Evolutionary conservation across 805 yeast genomes (phyloP).

Genomic region (Clavispora fructus): DNA sequence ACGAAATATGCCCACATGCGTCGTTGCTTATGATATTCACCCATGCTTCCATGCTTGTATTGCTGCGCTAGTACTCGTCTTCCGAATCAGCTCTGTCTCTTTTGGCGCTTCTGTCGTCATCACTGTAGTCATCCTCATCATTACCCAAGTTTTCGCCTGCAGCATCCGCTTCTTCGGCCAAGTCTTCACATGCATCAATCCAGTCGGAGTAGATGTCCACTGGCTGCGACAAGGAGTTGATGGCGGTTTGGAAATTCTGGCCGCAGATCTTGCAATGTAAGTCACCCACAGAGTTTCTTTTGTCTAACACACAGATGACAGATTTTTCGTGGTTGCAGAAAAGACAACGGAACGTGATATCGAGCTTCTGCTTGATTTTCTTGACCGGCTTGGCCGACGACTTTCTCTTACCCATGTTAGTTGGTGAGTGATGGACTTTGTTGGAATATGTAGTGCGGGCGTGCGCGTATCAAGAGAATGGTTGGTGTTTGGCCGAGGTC

Average conservation of each 20-base stretch:
- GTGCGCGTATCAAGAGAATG: neutral
- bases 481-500: too few species aligned
- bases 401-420: constrained; percentile 69
- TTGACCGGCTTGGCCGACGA: constrained; percentile 72
- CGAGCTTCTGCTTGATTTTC: constrained; percentile 70
- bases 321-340: constrained; percentile 95
- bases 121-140: constrained; percentile 28
- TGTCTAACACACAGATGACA: constrained; percentile 82
- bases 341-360: constrained; percentile 80
- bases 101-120: constrained; percentile 25
- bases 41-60: neutral
- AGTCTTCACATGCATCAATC: constrained; percentile 94
- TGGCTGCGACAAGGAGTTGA: constrained; percentile 80
- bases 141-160: constrained; percentile 20
- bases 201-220: constrained; percentile 95
- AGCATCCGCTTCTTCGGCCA: constrained; percentile 58
- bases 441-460: neutral
- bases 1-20: neutral
- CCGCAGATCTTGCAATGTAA: constrained; percentile 91
- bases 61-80: constrained; percentile 20
- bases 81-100: constrained; percentile 22
- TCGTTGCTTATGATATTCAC: neutral
- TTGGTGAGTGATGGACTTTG: neutral
- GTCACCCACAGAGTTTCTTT: constrained; percentile 77
- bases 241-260: constrained; percentile 83